These are phyloP conservation scores for Apiotrichum sp. DNA, from an alignment of 1,284 basidiomycete species.

Conservation along the genomic window DNA sequence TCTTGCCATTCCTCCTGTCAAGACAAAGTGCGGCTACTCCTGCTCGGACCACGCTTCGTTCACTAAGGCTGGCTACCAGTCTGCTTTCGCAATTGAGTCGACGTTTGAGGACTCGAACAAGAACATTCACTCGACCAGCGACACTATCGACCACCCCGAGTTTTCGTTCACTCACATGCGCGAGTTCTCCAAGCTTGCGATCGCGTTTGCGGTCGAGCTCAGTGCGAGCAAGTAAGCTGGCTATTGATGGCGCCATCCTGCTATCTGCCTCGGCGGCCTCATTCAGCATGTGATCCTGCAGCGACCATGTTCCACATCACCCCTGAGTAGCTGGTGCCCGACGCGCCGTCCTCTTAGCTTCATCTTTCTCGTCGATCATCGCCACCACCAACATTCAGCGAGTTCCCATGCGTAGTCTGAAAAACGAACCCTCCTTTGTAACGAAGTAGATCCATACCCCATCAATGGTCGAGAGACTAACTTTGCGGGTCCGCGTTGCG, in stretches of 20 bases:
- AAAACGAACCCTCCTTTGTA: too few species aligned
- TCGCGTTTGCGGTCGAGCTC: slow-evolving; percentile 76
- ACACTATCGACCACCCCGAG: slow-evolving; percentile 77
- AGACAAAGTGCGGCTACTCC: slow-evolving; percentile 78
- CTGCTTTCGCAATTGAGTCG: slow-evolving; percentile 63
- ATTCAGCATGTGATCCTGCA: not conserved
- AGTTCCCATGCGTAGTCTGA: too few species aligned
- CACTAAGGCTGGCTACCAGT: slow-evolving; percentile 75
- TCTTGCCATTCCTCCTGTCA: slow-evolving; percentile 47
- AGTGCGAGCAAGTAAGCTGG: not conserved
- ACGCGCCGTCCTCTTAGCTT: not conserved
- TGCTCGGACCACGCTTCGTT: slow-evolving; percentile 81
- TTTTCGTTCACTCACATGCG: slow-evolving; percentile 63
- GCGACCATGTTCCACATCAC: not conserved
- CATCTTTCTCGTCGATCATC: not conserved
- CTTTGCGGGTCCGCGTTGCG: too few species aligned
- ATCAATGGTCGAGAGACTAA: too few species aligned
- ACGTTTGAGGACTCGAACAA: slow-evolving; percentile 55
- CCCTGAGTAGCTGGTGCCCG: not conserved
- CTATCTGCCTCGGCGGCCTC: not conserved
- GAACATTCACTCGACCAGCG: slow-evolving; percentile 72
- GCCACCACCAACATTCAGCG: too few species aligned
- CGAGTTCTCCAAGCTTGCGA: slow-evolving; percentile 77
- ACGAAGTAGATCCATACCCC: too few species aligned
- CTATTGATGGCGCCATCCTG: not conserved